Percentiles rank a stretch among this genome's conserved stretches.
These are phyloP conservation scores for Hymenoscyphus scutula DNA, from an alignment of 2,329 filamentous ascomycete species.

Conservation along the genomic window DNA sequence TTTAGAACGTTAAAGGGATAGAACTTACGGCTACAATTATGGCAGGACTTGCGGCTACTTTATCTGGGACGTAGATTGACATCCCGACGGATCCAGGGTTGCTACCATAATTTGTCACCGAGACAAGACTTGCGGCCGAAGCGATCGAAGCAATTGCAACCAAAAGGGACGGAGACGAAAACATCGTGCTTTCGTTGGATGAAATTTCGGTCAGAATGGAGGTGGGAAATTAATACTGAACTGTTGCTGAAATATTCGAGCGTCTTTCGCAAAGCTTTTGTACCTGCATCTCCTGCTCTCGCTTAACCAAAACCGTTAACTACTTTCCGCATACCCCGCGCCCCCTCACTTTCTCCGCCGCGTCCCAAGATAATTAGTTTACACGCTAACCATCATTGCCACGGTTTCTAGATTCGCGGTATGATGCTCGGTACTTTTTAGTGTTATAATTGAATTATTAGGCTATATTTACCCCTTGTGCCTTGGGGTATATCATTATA, in stretches of 20 bases:
- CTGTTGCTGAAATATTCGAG: background rate
- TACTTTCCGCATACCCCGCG: background rate
- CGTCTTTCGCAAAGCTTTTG: background rate
- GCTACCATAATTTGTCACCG: background rate
- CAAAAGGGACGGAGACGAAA: background rate
- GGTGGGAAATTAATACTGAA: background rate
- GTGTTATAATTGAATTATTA: too few relatives aligned
- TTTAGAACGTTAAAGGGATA: background rate
- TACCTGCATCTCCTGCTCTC: background rate
- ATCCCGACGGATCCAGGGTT: background rate
- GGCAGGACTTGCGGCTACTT: constrained; percentile 2
- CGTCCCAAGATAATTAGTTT: too few relatives aligned
- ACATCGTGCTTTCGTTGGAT: background rate
- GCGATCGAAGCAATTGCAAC: background rate
- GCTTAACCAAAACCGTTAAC: background rate
- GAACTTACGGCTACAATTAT: constrained; percentile 8
- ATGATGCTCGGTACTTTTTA: too few relatives aligned
- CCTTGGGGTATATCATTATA: too few relatives aligned
- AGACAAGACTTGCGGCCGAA: background rate
- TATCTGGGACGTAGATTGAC: constrained; percentile 9
- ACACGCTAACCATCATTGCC: too few relatives aligned
- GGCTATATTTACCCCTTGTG: too few relatives aligned
- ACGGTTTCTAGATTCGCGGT: too few relatives aligned
- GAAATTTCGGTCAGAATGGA: background rate
- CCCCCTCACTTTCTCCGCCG: background rate